phyloP scores from a whole-genome alignment of 768 basidiomycete genomes.

The Xanthoconium stramineum region DNA sequence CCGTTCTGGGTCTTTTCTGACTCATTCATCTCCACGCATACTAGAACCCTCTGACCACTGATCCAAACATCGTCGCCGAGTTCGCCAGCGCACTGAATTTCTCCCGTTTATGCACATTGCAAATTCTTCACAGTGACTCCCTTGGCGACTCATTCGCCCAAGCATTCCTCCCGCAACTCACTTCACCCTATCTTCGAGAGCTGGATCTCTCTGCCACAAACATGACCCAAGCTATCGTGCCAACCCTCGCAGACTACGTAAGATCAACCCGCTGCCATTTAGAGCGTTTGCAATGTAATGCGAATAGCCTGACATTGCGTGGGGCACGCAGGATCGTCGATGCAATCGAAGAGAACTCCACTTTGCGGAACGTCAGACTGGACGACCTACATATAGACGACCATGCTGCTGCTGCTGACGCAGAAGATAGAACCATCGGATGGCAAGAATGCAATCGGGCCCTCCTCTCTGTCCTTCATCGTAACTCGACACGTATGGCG shows the following conservation, averaged over 20 bases:
- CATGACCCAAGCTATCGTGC: slow-evolving; percentile 41
- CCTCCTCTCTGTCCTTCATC: slow-evolving; percentile 35
- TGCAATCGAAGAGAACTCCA: slow-evolving; percentile 47
- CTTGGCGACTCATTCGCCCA: slow-evolving; percentile 52
- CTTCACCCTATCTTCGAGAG: slow-evolving; percentile 47
- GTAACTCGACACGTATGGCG: slow-evolving; percentile 43
- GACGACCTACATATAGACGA: slow-evolving; percentile 40
- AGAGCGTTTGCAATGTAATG: slow-evolving; percentile 49
- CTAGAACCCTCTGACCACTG: slow-evolving; percentile 41
- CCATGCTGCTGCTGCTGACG: slow-evolving; percentile 24
- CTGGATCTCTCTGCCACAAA: slow-evolving; percentile 54
- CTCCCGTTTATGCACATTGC: slow-evolving; percentile 49
- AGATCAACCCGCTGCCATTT: slow-evolving; percentile 49
- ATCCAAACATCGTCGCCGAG: slow-evolving; percentile 32
- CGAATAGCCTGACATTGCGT: slow-evolving; percentile 48
- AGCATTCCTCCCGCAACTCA: slow-evolving; percentile 48
- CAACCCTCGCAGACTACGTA: slow-evolving; percentile 47
- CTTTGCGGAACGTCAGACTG: slow-evolving; percentile 46
- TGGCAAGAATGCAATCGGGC: slow-evolving; percentile 32
- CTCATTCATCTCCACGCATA: slow-evolving; percentile 16
- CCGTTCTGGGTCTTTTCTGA: background rate
- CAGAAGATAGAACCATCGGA: slow-evolving; percentile 22
- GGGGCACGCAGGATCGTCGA: slow-evolving; percentile 45
- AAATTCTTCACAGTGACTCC: slow-evolving; percentile 46
- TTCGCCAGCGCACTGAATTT: slow-evolving; percentile 53